Conservation (phyloP, 2,329 filamentous ascomycete genomes). For the Pseudogymnoascus sp. region DNA sequence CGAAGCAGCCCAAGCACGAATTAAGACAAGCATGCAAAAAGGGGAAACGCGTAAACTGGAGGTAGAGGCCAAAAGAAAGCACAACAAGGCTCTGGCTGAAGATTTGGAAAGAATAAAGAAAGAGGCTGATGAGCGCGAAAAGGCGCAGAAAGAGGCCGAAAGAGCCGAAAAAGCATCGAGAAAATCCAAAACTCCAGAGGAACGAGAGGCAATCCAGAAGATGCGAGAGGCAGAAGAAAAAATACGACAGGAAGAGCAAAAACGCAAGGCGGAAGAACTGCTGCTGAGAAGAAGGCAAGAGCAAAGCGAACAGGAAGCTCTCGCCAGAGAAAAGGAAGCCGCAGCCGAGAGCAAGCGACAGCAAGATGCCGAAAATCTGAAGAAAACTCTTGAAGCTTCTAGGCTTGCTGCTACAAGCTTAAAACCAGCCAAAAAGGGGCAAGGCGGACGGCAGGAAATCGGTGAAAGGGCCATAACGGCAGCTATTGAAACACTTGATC, state of each 20-base stretch:
- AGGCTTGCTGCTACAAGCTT: neutral
- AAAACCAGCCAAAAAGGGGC: neutral
- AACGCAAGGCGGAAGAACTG: neutral
- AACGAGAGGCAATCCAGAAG: neutral
- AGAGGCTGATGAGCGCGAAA: neutral
- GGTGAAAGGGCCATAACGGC: neutral
- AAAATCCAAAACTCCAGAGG: neutral
- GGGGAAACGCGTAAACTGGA: neutral
- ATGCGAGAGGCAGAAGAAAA: neutral
- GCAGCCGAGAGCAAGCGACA: neutral
- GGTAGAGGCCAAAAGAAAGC: neutral
- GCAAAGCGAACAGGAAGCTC: neutral
- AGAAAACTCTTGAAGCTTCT: neutral
- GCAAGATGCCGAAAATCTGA: neutral
- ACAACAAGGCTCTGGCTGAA: neutral
- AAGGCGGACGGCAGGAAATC: neutral
- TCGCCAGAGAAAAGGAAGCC: neutral
- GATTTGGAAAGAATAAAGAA: neutral
- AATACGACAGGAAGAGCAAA: neutral
- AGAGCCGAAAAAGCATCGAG: neutral
- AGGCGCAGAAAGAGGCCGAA: neutral
- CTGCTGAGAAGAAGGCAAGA: neutral
- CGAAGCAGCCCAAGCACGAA: neutral
- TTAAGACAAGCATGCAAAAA: neutral
- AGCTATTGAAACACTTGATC: neutral